Conservation (phyloP, 2,329 filamentous ascomycete species). For the Colletotrichum camelliae region DNA sequence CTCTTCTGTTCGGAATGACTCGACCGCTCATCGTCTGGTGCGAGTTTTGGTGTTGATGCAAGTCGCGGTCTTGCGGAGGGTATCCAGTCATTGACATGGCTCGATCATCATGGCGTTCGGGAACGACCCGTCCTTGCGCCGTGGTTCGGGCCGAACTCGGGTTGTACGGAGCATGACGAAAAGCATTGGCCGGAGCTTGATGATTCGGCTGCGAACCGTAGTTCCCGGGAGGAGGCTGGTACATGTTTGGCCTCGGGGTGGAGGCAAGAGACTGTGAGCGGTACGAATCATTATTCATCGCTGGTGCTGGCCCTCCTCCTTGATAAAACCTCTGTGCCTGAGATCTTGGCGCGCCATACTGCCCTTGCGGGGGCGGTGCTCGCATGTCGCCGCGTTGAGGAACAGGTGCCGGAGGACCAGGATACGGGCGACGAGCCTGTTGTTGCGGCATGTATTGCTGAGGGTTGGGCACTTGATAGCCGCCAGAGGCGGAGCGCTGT, state of each 20-base stretch:
- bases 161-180: conserved; percentile 79
- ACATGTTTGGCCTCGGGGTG: conserved; percentile 74
- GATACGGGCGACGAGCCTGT: conserved; percentile 49
- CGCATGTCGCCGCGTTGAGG: conserved; percentile 60
- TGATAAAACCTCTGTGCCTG: conserved; percentile 67
- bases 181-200: conserved; percentile 72
- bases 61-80: conserved; percentile 70
- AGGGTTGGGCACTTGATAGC: conserved; percentile 48
- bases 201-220: conserved; percentile 48
- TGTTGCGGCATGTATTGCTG: conserved; percentile 54
- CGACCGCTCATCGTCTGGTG: conserved; percentile 95
- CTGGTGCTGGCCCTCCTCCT: conserved; percentile 65
- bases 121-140: conserved; percentile 88
- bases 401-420: conserved; percentile 51
- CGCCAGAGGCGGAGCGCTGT: conserved; percentile 57
- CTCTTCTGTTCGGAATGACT: conserved; percentile 77
- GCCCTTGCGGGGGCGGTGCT: conserved; percentile 45
- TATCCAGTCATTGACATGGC: conserved; percentile 94
- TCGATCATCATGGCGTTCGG: conserved; percentile 88
- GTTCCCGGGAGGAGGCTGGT: conserved; percentile 66
- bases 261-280: conserved; percentile 92
- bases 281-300: conserved; percentile 84
- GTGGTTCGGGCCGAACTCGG: conserved; percentile 77
- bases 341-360: conserved; percentile 37
- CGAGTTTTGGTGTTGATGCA: conserved; percentile 40